Conservation (phyloP, 2,329 filamentous ascomycete genomes). For the Alternaria postmessia region DNA sequence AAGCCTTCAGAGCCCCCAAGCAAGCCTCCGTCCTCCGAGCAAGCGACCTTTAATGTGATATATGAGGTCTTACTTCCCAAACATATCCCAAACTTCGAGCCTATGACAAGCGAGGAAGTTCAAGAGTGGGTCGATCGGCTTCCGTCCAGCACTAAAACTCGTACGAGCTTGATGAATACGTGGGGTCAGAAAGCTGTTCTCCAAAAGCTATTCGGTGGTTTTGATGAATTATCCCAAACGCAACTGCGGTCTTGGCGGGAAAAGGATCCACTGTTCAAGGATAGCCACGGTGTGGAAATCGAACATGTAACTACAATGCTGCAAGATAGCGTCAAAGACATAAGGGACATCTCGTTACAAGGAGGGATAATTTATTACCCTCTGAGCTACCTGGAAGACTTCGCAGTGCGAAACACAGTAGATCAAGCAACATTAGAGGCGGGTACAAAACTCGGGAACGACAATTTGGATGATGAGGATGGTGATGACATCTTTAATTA, state of each 20-base stretch:
- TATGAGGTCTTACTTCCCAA: too few relatives aligned
- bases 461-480: neutral
- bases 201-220: neutral
- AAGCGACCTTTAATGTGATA: too few relatives aligned
- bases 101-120: too few relatives aligned
- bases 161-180: too few relatives aligned
- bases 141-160: neutral
- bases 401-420: neutral
- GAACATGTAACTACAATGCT: neutral
- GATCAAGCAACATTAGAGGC: neutral
- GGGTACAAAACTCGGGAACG: too few relatives aligned
- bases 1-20: too few relatives aligned
- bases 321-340: neutral
- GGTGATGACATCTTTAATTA: neutral
- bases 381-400: neutral
- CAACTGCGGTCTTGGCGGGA: neutral
- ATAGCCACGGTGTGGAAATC: neutral
- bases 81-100: neutral
- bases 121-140: neutral
- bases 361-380: neutral
- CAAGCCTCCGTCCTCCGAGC: too few relatives aligned
- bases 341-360: neutral
- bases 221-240: neutral
- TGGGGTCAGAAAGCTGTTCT: neutral
- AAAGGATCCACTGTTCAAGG: neutral